Evolutionary conservation across 2,329 filamentous ascomycete genomes (phyloP), one percentile per base, ranked within the genome.

Genomic region (Talaromyces sp.): DNA sequence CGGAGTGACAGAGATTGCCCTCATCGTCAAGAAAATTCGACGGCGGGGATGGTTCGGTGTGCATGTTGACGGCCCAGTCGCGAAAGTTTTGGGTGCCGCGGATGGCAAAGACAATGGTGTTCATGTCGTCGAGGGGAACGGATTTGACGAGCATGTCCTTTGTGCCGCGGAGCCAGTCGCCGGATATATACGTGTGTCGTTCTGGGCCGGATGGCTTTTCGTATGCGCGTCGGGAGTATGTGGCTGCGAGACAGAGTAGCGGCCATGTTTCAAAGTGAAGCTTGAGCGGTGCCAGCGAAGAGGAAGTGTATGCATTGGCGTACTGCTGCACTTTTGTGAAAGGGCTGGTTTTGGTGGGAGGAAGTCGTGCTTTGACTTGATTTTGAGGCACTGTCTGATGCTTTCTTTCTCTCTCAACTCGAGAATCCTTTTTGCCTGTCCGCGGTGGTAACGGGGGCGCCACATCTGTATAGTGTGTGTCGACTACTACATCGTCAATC

Each of bases 101-200:
- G 64, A 96, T 90, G 15, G 92, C 91, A 69, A 96, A 90, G 11
- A 96, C 88, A 60, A 96, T 88, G 19, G 88, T 88, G 70, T 90
- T 86, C 78, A 88, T 86, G 68, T 91, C 82, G 69, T 95, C 91
- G 71, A 92, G 85, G 1, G 90, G 86, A 0, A 93, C 82, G 0
- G 88, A 91, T 70, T 93, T 93, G 71, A 96, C 87, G 17, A 90
- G 86, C 88, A 93, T 93, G 27, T 91, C 89, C 72, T 93, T 93
- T 0, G 90, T 89, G n/a, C 90, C 90, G 3, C 84, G 81, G 22
- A 82, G 81, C 83, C 87, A 90, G 72, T 92, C 86, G 3, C 89
- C 85, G 39, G 87, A 82, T 39, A 95, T 82, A 66, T 90, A 89
- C 2, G 87, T 82, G 67, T 90, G 85, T 13, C 82, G 81, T 73